phyloP scores from a whole-genome alignment of 2,329 filamentous ascomycete species.

The Dothideomycetes sp. region DNA sequence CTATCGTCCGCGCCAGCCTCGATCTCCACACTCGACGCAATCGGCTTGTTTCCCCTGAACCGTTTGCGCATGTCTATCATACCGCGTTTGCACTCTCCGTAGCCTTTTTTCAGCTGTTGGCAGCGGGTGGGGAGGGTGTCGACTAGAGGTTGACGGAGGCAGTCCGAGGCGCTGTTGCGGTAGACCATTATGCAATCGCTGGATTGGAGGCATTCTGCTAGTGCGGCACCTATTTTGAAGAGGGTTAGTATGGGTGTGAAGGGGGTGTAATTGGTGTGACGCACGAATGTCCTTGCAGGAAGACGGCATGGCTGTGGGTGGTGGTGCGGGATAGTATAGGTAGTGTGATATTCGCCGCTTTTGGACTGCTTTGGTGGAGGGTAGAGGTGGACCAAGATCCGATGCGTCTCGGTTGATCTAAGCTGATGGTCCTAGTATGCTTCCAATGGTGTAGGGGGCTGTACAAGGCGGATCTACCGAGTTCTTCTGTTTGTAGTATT shows the following conservation, averaged over 20 bases:
- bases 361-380: too few relatives aligned
- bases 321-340: too few relatives aligned
- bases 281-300: conserved; percentile 94
- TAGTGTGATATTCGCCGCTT: conserved; percentile 2
- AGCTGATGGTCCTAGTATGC: too few relatives aligned
- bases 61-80: conserved; percentile 98
- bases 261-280: conserved; percentile 27
- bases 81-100: conserved; percentile 89
- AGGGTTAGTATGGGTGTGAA: conserved; percentile 4
- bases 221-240: conserved; percentile 64
- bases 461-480: too few relatives aligned
- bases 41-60: conserved; percentile 86
- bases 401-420: too few relatives aligned
- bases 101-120: conserved; percentile 85
- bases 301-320: conserved; percentile 58
- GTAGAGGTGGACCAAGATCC: too few relatives aligned
- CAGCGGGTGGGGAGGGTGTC: conserved; percentile 78
- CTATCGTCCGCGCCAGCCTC: conserved; percentile 37
- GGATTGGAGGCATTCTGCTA: conserved; percentile 90
- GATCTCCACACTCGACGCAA: conserved; percentile 54
- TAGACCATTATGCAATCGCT: conserved; percentile 94
- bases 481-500: too few relatives aligned
- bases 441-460: too few relatives aligned
- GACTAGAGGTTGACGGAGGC: conserved; percentile 70
- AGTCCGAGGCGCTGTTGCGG: conserved; percentile 76